Conservation (phyloP, 169 alveolate species). For the Plasmodium yoelii region DNA sequence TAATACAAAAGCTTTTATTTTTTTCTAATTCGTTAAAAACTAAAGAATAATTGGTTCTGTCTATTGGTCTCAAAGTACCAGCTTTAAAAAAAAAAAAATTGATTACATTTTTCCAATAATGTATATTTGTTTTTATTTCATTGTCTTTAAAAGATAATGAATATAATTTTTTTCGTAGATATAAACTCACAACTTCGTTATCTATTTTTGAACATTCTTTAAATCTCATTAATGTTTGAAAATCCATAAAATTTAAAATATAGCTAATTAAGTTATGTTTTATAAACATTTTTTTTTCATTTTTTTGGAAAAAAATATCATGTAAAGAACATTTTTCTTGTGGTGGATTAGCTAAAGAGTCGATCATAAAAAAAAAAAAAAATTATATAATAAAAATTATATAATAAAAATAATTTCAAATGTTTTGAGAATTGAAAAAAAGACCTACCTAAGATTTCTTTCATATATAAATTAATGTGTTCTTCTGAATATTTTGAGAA, state of each 20-base stretch:
- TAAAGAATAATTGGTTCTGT: constrained; percentile 75
- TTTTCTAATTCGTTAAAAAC: constrained; percentile 73
- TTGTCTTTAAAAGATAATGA: constrained; percentile 79
- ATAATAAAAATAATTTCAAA: background rate
- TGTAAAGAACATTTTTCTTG: constrained; percentile 64
- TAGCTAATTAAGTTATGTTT: constrained; percentile 73
- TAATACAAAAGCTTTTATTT: constrained; percentile 81
- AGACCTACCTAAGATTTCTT: constrained; percentile 47
- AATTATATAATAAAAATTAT: background rate
- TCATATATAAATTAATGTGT: constrained; percentile 38
- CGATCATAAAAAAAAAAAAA: background rate
- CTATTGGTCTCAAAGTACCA: constrained; percentile 80
- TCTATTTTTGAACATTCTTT: constrained; percentile 75
- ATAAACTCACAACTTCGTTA: constrained; percentile 77
- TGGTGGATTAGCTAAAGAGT: constrained; percentile 53
- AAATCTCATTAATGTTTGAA: constrained; percentile 67
- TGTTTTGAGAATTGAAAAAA: background rate
- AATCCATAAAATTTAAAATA: constrained; percentile 57
- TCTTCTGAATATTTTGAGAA: constrained; percentile 47
- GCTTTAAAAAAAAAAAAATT: constrained; percentile 78
- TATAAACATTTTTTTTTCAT: constrained; percentile 31
- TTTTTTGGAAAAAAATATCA: constrained; percentile 21
- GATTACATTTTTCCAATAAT: constrained; percentile 80
- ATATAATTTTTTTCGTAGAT: constrained; percentile 79
- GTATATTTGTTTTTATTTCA: constrained; percentile 78